Conservation (phyloP, 2,329 filamentous ascomycete species). For the Hirsutella rhossiliensis region DNA sequence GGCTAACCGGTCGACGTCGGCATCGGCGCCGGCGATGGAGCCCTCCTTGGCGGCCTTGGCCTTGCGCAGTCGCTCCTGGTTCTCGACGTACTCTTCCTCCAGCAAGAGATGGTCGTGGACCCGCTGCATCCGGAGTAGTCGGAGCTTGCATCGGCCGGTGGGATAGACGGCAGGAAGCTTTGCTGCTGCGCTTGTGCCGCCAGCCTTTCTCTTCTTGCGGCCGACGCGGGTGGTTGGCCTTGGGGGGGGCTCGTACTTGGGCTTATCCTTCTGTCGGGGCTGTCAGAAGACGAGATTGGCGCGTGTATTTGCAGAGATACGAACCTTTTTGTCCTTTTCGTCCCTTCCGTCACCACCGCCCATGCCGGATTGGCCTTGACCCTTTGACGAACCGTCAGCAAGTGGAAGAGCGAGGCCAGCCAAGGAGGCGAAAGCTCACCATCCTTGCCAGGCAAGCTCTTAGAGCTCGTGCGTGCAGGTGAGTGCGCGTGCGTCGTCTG, state of each 20-base stretch:
- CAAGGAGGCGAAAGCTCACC: neutral
- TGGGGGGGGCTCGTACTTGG: conserved; percentile 98
- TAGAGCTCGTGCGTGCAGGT: conserved; percentile 9
- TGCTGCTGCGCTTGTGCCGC: conserved; percentile 83
- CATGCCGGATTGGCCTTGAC: conserved; percentile 80
- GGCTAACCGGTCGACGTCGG: conserved; percentile 69
- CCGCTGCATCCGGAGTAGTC: conserved; percentile 94
- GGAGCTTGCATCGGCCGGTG: conserved; percentile 92
- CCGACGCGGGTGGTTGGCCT: conserved; percentile 93
- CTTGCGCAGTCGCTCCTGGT: conserved; percentile 91
- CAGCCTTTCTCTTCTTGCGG: conserved; percentile 95
- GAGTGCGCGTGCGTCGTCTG: neutral
- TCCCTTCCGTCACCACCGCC: conserved; percentile 69
- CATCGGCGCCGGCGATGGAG: conserved; percentile 56
- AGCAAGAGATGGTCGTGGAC: conserved; percentile 95
- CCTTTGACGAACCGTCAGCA: conserved; percentile 31
- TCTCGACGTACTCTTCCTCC: conserved; percentile 98
- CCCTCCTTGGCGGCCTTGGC: conserved; percentile 72
- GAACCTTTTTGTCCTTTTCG: conserved; percentile 89
- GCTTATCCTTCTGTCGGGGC: conserved; percentile 80
- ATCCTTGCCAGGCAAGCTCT: conserved; percentile 17
- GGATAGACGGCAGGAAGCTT: conserved; percentile 93
- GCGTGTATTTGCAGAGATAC: conserved; percentile 3
- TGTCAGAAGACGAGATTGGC: conserved; percentile 7
- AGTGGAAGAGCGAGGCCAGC: neutral